Evolutionary conservation across 169 alveolate species (phyloP).

Genomic region (Plasmodium falciparum): DNA sequence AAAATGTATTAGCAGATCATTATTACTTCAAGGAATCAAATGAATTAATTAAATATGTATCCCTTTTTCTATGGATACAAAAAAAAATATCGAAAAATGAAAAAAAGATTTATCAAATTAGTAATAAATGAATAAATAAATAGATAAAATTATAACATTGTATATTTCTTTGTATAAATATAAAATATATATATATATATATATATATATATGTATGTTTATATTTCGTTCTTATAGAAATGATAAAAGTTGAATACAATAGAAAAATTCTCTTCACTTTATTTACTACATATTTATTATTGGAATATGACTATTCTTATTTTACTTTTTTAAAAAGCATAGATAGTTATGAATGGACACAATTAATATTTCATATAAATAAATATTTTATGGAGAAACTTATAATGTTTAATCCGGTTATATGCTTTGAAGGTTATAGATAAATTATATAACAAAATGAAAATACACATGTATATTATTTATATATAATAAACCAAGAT

Average conservation of each 20-base stretch:
- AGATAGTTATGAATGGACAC: slow-evolving; percentile 35
- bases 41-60: slow-evolving; percentile 36
- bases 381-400: slow-evolving; percentile 42
- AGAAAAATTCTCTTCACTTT: background rate
- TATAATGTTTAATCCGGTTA: slow-evolving; percentile 26
- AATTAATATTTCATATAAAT: slow-evolving; percentile 18
- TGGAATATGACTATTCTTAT: slow-evolving; percentile 28
- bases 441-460: background rate
- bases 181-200: background rate
- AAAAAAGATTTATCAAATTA: slow-evolving; percentile 14
- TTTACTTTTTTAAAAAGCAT: slow-evolving; percentile 6
- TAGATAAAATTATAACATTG: background rate
- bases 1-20: slow-evolving; percentile 30
- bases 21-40: slow-evolving; percentile 16
- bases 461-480: background rate
- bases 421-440: slow-evolving; percentile 36
- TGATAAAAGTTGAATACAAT: slow-evolving; percentile 54
- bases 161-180: background rate
- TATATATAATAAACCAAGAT: background rate
- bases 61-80: slow-evolving; percentile 31
- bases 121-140: slow-evolving; percentile 5
- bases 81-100: slow-evolving; percentile 26
- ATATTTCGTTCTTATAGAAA: slow-evolving; percentile 10
- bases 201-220: background rate
- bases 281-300: slow-evolving; percentile 10